Base-by-base conservation (phyloP, 208 protist genomes). In the Trypanosomatidae sp. region DNA sequence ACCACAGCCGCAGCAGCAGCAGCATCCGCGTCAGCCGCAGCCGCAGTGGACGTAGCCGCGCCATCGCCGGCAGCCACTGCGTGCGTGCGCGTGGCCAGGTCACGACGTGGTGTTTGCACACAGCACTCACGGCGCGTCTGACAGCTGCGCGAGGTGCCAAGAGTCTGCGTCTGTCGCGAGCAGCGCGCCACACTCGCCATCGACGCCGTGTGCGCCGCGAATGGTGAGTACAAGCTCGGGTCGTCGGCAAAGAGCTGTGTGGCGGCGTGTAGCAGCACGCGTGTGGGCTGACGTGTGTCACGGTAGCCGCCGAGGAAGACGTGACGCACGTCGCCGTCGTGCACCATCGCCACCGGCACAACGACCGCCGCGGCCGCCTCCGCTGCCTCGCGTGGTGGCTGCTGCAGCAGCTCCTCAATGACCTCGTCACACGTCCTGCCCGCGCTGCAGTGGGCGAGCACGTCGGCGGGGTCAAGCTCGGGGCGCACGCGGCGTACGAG, bases 271-370 rank as follows among this genome's bases (percentile, higher is more conserved):
- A 94, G 75, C 39, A 81, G 90, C 27, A 84, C 59, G 4, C 67
- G 59, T 5, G 60, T 60, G 26, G 68, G 74, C 25, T 80, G 60
- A n/a, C 55, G 60, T 48, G 66, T 73, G 35, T 92, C 52, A 10
- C 89, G 75, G 62, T 86, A 98, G 21, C 95, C 94, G 19, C 94
- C 94, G 18, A 97, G 50, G 48, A 96, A 97, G 6, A 80, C 72
- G 91, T 94, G 6, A 10, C 54, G 6, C 47, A 32, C 15, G 44
- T 26, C 11, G 24, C 39, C 11, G 41, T 30, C 40, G 35, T 33
- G 35, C 43, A 27, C 3, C 2, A 1, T 38, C 20, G 22, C 15
- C 4, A 20, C 24, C 13, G 32, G 48, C 5, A 52, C 35, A n/a
- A 64, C 44, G 11, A 11, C 46, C 5, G 6, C 37, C 18, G 28